Base-by-base conservation (phyloP, 768 basidiomycete genomes). In the Pleurotus ostreatus region DNA sequence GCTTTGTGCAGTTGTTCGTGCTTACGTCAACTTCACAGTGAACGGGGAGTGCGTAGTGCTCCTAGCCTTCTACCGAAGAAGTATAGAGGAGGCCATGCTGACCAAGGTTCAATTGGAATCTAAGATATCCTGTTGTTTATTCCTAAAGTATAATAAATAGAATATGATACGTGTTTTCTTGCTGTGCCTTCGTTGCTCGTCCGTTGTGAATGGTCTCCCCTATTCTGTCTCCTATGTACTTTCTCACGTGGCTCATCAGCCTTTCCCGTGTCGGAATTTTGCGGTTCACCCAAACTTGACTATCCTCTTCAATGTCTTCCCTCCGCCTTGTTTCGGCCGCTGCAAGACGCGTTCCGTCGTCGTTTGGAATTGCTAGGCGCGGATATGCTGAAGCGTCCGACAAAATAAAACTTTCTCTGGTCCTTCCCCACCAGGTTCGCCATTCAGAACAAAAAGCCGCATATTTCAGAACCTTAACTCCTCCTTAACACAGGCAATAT, bases 351-450 rank as follows among this genome's bases (percentile, higher is more conserved):
- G 79, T 74, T 62, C 80, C 84, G 16, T 72, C 77, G 34, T 66
- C 74, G 12, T 70, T 85, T 57, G 66, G 76, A 44, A 62, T 83
- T 34, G 82, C 80, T 59, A 78, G 84, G 61, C 85, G 96, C 69
- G 91, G 92, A 41, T 98, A 98, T 71, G 96, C 96, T 49, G 96
- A 96, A 70, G 89, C 80, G 49, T 81, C 82, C 46, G 92, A 92
- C 74, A 95, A 93, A 76, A 86, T 99, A 61, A 90, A 88, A 65
- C 86, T 99, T 58, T 93, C 94, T 16, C 80, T 99, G 65, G 91
- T 90, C 53, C 85, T 99, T 57, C 97, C 97, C 52, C 95, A 98
- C 75, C 87, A 97, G 80, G 97, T 96, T 57, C 56, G 83, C 78
- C 61, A 58, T 41, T 45, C 34, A 49, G 15, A 39, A 23, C 41